These are phyloP conservation scores for Sequoia sempervirens DNA, from an alignment of 75 land plant species.

Conservation along the genomic window DNA sequence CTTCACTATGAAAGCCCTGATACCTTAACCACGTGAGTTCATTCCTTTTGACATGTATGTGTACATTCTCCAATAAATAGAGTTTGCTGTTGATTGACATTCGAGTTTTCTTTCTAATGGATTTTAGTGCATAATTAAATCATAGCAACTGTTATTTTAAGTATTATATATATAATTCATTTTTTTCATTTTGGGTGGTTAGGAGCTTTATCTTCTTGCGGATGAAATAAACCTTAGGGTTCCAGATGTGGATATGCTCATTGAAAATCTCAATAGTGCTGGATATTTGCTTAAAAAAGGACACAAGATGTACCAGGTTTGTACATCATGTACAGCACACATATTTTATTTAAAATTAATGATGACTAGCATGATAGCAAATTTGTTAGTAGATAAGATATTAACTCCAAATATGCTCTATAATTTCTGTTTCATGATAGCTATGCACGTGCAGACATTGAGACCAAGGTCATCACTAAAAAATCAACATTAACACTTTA, in stretches of 20 bases:
- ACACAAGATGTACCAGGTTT: slow-evolving; percentile 79
- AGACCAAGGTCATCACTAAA: neutral
- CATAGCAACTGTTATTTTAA: neutral
- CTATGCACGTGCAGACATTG: neutral
- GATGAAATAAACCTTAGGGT: slow-evolving; percentile 78
- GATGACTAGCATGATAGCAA: neutral
- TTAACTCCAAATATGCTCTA: neutral
- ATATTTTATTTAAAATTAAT: neutral
- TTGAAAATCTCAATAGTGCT: slow-evolving; percentile 78
- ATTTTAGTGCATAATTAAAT: neutral
- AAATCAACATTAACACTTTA: neutral
- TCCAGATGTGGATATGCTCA: slow-evolving; percentile 77
- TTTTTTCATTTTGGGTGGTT: slow-evolving; percentile 12
- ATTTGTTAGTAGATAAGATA: neutral
- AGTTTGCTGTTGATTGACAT: neutral
- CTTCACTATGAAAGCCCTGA: no score
- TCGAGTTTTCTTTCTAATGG: neutral
- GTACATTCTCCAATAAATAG: no score
- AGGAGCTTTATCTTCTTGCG: slow-evolving; percentile 87
- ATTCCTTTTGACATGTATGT: neutral
- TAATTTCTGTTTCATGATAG: neutral
- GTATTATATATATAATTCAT: neutral
- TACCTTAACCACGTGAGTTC: no score
- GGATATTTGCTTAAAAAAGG: slow-evolving; percentile 91
- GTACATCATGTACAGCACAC: neutral